Evolutionary conservation across 2,329 filamentous ascomycete species (phyloP), one percentile per base, ranked within the genome.

Genomic region (Claviceps maximensis): DNA sequence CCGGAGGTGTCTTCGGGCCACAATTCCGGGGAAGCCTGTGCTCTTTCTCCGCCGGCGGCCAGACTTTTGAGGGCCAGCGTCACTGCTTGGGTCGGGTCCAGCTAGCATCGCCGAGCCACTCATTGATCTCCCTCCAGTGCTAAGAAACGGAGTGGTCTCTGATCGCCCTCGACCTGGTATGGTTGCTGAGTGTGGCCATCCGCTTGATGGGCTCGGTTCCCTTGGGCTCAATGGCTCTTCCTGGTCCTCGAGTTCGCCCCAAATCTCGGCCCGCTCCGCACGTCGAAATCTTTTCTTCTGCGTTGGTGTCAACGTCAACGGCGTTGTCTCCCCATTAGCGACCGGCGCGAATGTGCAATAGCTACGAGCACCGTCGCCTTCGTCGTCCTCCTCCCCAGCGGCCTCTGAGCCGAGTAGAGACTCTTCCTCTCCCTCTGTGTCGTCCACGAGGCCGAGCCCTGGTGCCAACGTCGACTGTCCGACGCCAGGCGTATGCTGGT

Each of bases 211-310:
- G 27, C 27, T 8, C 8, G 66, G 3, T 4, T n/a, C 50, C 71
- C 31, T 12, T 13, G 31, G 10, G 31, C 6, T 69, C 53, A 66
- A 70, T 31, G 69, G 65, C 21, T 70, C 68, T 50, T 80, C 77
- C 42, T 85, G 81, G 60, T 95, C 89, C 62, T 93, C 84, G 15
- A 95, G 75, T 65, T 94, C 89, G 53, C 83, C 86, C 89, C 89
- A 95, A 33, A 95, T 93, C 60, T 93, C 87, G 38, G 82, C 82
- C 1, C 80, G 79, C 63, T 93, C 86, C 53, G 80, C 72, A 74
- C 79, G 80, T 51, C 80, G 64, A 41, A 71, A 74, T 19, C 74
- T 76, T 58, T 73, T 74, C 61, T 73, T 74, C 53, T 71, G 72
- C 49, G 69, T 63, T 27, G 73, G 65, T 15, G 68, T 66, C 33